A percentile compares a stretch with the other conserved stretches of the same genome.
These are phyloP conservation scores for Auriscalpium orientale DNA, from an alignment of 768 basidiomycete species.

Conservation along the genomic window DNA sequence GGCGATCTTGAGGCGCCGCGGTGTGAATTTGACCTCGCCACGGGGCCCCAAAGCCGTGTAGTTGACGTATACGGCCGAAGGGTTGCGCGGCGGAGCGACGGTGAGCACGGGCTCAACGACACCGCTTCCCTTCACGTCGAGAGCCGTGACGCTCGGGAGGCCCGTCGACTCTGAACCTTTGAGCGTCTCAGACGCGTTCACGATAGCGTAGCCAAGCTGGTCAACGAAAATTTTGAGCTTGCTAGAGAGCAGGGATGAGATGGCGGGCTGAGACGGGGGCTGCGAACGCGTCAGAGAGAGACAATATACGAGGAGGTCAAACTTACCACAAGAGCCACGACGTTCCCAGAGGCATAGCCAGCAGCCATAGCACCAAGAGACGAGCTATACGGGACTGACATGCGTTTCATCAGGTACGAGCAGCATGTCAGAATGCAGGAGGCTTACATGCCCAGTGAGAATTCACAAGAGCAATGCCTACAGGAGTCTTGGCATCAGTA, in stretches of 20 bases:
- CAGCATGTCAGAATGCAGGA: too few species aligned
- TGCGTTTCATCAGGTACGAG: not conserved
- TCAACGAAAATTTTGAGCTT: not conserved
- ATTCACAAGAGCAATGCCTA: not conserved
- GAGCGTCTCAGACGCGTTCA: not conserved
- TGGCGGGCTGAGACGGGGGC: not conserved
- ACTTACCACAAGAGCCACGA: not conserved
- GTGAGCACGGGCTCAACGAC: not conserved
- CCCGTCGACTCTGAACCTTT: not conserved
- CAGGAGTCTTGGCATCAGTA: not conserved
- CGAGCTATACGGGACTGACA: slow-evolving; percentile 2
- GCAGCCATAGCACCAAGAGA: not conserved
- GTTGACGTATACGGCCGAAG: slow-evolving; percentile 1
- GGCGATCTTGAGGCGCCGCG: not conserved
- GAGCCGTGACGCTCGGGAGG: not conserved
- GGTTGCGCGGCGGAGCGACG: not conserved
- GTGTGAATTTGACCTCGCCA: not conserved
- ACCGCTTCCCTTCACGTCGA: not conserved
- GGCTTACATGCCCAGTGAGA: slow-evolving; percentile 3
- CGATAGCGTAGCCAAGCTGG: not conserved
- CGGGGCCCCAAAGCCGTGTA: not conserved
- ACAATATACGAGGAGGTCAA: not conserved
- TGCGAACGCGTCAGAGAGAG: too few species aligned
- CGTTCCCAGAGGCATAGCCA: not conserved
- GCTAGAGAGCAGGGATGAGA: not conserved